Base-by-base conservation (phyloP, 2,329 filamentous ascomycete genomes). In the Aspergillus sclerotialis region DNA sequence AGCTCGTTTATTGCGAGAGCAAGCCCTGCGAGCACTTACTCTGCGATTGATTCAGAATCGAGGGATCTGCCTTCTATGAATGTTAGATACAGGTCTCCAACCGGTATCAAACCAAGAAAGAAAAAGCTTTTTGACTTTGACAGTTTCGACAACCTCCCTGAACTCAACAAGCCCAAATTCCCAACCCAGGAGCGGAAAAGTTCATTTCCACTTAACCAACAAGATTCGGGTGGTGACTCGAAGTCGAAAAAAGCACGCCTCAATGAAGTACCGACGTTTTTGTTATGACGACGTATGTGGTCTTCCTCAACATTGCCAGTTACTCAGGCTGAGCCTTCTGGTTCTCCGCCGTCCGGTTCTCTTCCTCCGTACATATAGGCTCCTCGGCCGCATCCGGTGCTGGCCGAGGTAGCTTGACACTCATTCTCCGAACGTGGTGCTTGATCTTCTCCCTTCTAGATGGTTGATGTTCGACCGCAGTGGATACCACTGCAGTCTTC, bases 221-320 rank as follows among this genome's bases (percentile, higher is more conserved):
- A 28, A 7, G 35, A 33, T 25, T 30, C 35, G 33, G 38, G 33
- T 10, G 37, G 36, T 18, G 13, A 23, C 37, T 38, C 50, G 28
- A 42, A 45, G 34, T 39, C 51, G 33, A 63, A 60, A 38, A 60
- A 58, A 44, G 55, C 58, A 19, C 55, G 60, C 28, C 55, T 64
- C 24, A 61, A 59, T 37, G 60, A 67, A 47, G 61, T 68, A 28
- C 65, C 65, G 24, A 66, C 60, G 31, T 68, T 67, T 50, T 37
- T 67, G 28, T 39, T 62, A 21, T 65, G 52, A 63, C 36, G 31
- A 33, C 13, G 26, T 7, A n/a, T 7, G 13, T 4, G 26, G 19
- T n/a, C 7, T 28, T 13, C 4, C 26, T 14, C 7, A 13, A 7
- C 26, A 28, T 9, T 30, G 28, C 10, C 31, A 27, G 37, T 28